These are phyloP conservation scores for Trametopsis cervina DNA, from an alignment of 768 basidiomycete species.

Conservation along the genomic window DNA sequence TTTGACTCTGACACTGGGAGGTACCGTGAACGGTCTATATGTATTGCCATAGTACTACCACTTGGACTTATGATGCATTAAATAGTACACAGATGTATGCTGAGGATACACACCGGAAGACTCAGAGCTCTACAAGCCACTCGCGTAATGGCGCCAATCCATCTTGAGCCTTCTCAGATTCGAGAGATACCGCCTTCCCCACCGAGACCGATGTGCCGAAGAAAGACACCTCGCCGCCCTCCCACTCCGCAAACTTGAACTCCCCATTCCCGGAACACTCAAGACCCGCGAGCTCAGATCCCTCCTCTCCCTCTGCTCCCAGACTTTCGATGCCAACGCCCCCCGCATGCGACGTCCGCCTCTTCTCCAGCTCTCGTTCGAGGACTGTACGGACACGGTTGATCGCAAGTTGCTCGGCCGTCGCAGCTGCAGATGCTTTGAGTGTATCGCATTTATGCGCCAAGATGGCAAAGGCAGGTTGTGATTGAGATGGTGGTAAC, in stretches of 20 bases:
- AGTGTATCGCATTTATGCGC: conserved; percentile 77
- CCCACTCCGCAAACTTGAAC: conserved; percentile 79
- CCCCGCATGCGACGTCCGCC: conserved; percentile 53
- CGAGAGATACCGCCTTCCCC: conserved; percentile 20
- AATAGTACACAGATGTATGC: no score
- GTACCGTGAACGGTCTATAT: no score
- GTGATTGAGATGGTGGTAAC: conserved; percentile 60
- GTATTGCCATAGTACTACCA: no score
- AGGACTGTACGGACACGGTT: conserved; percentile 70
- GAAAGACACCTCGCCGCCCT: conserved; percentile 73
- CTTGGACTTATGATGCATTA: no score
- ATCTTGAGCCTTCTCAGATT: conserved; percentile 30
- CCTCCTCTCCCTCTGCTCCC: conserved; percentile 52
- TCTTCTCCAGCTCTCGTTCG: conserved; percentile 80
- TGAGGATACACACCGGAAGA: no score
- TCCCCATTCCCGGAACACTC: conserved; percentile 52
- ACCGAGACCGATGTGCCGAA: conserved; percentile 47
- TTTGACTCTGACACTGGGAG: no score
- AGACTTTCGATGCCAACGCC: conserved; percentile 69
- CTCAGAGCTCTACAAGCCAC: conserved; percentile 36
- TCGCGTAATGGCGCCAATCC: conserved; percentile 39
- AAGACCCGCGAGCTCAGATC: conserved; percentile 62
- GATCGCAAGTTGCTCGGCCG: conserved; percentile 45
- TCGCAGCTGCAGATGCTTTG: conserved; percentile 36
- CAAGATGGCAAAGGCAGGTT: conserved; percentile 58